Evolutionary conservation across 179 eudicot species (phyloP), one percentile per base, ranked within the genome.

Genomic region (Drosera spatulata): DNA sequence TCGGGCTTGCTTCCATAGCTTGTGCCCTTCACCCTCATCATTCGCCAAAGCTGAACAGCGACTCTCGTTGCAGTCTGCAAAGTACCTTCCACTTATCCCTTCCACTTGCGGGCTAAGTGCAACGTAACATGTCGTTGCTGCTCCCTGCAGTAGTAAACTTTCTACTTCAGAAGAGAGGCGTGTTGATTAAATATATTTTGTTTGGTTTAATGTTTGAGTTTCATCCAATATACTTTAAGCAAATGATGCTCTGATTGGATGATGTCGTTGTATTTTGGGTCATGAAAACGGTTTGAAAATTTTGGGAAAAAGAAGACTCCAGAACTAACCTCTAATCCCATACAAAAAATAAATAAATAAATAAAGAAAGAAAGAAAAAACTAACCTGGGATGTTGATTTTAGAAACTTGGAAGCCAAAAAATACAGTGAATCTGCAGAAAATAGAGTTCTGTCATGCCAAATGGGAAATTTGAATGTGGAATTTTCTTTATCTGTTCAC

Each of bases 121-220:
- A 38, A 88, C 96, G 61, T 85, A 88, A 61, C 96, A 91, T 67
- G 87, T 88, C 3, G 96, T 91, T 54, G 98, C 87, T 65, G 96
- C 95, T 46, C 96, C 97, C 93, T 82, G 79, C 59, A 56, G n/a
- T 15, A 22, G 33, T n/a, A 0, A 46, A 9, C n/a, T 46, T 9
- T 10, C 37, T 2, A 11, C 7, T 60, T 46, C 10, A 45, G 49
- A 6, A 15, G 56, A 14, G 4, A 8, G 41, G 9, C 8, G 7
- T 22, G 39, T 4, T 6, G 7, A 55, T 6, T 37, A 22, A 4
- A 2, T 10, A 3, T 33, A 55, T 6, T 6, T 22, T n/a, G 39
- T 2, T 33, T 55, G 33, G 33, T 22, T 22, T 22, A 22, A 22
- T 55, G 4, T 2, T n/a, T 4, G 56, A 53, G 33, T 53, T 12